Evolutionary conservation across 2,329 filamentous ascomycete genomes (phyloP).

Genomic region (Tricladium varicosporioides): DNA sequence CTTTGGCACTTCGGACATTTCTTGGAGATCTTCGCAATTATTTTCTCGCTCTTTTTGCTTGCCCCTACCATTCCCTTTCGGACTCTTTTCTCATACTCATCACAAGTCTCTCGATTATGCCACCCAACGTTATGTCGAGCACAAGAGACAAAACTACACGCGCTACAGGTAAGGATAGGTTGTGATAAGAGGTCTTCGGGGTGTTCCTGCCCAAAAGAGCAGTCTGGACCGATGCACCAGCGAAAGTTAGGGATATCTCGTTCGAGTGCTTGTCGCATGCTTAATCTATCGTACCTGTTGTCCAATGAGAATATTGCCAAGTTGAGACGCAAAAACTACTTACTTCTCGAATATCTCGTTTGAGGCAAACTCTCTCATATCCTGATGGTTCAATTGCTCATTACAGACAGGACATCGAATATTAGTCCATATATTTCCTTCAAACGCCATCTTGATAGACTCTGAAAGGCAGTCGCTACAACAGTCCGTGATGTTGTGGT

Average conservation of each 20-base stretch:
- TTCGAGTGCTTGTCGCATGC: slow-evolving; percentile 10
- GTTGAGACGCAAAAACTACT: too few relatives aligned
- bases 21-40: slow-evolving; percentile 19
- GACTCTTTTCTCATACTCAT: slow-evolving; percentile 12
- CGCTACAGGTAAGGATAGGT: slow-evolving; percentile 11
- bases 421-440: slow-evolving; percentile 17
- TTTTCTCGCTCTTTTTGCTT: slow-evolving; percentile 17
- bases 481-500: slow-evolving; percentile 8
- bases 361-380: slow-evolving; percentile 16
- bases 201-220: slow-evolving; percentile 20
- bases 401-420: slow-evolving; percentile 19
- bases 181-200: not conserved
- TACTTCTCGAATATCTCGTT: slow-evolving; percentile 14
- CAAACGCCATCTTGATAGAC: slow-evolving; percentile 7
- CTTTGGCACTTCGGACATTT: slow-evolving; percentile 18
- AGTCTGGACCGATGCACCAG: slow-evolving; percentile 17
- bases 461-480: slow-evolving; percentile 9
- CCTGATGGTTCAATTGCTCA: slow-evolving; percentile 12
- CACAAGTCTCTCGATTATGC: slow-evolving; percentile 16
- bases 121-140: slow-evolving; percentile 16
- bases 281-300: slow-evolving; percentile 13
- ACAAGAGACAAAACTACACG: slow-evolving; percentile 14
- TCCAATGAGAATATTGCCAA: too few relatives aligned
- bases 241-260: slow-evolving; percentile 15
- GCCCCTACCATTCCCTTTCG: not conserved